phyloP scores from a whole-genome alignment of 345 rosid species.

The Eucalyptus sideroxylon region DNA sequence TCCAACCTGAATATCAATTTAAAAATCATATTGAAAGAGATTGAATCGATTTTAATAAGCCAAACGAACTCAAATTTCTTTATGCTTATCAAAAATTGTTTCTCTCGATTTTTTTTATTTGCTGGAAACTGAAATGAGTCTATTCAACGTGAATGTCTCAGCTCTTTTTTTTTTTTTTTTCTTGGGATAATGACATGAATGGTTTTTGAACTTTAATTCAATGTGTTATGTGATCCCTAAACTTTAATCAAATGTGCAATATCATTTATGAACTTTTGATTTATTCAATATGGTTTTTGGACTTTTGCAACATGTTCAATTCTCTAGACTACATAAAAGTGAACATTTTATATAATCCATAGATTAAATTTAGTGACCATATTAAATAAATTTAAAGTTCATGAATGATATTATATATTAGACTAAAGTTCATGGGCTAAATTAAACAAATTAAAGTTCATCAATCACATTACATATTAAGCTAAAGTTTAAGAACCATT shows the following conservation, averaged over 20 bases:
- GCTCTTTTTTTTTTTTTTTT: neutral
- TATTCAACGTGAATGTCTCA: neutral
- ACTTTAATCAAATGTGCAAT: no score
- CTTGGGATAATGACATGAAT: no score
- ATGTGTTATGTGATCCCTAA: rapidly evolving
- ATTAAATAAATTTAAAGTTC: no score
- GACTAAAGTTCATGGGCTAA: rapidly evolving
- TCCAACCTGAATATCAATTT: neutral
- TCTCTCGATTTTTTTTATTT: neutral
- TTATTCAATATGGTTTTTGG: rapidly evolving
- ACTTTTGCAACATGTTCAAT: no score
- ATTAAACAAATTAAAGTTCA: no score
- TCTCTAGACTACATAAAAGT: no score
- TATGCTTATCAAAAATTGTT: neutral
- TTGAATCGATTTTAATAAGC: neutral
- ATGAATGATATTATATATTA: no score
- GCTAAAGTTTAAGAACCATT: no score
- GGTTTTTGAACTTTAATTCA: no score
- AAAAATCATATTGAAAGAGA: neutral
- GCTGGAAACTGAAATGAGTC: neutral
- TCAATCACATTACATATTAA: no score
- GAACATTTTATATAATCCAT: no score
- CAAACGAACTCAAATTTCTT: neutral
- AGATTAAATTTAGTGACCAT: no score
- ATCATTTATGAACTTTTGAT: rapidly evolving